A percentile compares a stretch with the other conserved stretches of the same genome.
phyloP scores from a whole-genome alignment of 129 eudicot species.

The Calendula officinalis region DNA sequence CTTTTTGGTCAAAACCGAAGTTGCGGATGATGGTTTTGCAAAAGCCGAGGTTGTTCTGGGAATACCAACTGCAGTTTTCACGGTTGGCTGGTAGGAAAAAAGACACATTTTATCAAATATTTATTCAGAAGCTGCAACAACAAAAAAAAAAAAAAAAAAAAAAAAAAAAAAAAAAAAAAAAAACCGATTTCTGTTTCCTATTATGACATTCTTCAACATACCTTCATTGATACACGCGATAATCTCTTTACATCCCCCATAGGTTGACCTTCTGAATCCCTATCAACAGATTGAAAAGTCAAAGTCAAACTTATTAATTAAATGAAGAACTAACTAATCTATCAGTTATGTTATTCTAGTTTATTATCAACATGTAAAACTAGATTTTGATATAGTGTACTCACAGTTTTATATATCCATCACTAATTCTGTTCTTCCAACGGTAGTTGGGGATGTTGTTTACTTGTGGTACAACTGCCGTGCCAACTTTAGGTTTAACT shows the following conservation, averaged over 20 bases:
- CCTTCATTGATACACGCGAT: slow-evolving; percentile 60
- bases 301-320: slow-evolving; percentile 20
- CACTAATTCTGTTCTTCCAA: slow-evolving; percentile 49
- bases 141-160: not conserved
- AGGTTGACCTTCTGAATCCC: too few relatives aligned
- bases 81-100: slow-evolving; percentile 47
- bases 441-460: slow-evolving; percentile 38
- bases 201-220: slow-evolving; percentile 18
- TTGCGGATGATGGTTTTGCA: slow-evolving; percentile 31
- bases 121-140: not conserved
- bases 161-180: not conserved
- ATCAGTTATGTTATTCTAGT: not conserved
- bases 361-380: not conserved
- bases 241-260: too few relatives aligned
- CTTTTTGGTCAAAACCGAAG: slow-evolving; percentile 41
- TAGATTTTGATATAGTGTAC: slow-evolving; percentile 21
- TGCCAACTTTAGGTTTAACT: slow-evolving; percentile 57
- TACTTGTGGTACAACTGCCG: slow-evolving; percentile 37
- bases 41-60: slow-evolving; percentile 31
- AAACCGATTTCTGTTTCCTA: not conserved
- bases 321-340: not conserved
- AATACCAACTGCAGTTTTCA: slow-evolving; percentile 29
- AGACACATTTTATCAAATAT: not conserved
- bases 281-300: not conserved
- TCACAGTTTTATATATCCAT: slow-evolving; percentile 43